phyloP scores from a whole-genome alignment of 139 green algal genomes.

The Volvox reticuliferus region DNA sequence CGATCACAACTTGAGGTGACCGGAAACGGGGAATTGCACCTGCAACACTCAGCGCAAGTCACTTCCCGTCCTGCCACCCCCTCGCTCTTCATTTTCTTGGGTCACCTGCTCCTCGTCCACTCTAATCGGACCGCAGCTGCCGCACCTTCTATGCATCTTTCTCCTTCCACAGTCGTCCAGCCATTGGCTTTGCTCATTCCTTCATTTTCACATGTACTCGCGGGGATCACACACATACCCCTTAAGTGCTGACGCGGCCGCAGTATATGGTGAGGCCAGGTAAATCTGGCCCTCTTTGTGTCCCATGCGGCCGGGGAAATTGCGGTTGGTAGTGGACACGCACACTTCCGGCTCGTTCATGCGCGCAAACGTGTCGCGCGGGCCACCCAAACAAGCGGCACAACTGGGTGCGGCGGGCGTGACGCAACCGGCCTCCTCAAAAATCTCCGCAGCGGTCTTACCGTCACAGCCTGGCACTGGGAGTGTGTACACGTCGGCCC shows the following conservation, averaged over 20 bases:
- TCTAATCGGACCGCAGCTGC: no score
- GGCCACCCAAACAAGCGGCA: conserved; percentile 94
- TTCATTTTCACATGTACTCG: conserved; percentile 77
- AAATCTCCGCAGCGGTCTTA: conserved; percentile 96
- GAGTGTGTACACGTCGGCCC: conserved; percentile 93
- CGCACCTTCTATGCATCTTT: no score
- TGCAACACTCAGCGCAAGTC: no score
- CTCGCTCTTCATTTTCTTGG: no score
- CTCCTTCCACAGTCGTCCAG: no score
- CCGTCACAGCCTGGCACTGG: conserved; percentile 93
- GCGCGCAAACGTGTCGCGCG: conserved; percentile 94
- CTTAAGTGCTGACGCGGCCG: conserved; percentile 89
- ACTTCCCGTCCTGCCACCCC: no score
- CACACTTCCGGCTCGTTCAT: conserved; percentile 97
- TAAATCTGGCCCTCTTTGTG: conserved; percentile 98
- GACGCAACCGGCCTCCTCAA: conserved; percentile 91
- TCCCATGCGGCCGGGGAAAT: conserved; percentile 98
- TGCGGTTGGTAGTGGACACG: conserved; percentile 97
- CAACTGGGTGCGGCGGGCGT: conserved; percentile 91
- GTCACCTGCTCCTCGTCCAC: no score
- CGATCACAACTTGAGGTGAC: no score
- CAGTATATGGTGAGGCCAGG: conserved; percentile 94
- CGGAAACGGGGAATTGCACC: no score
- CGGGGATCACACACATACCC: conserved; percentile 90
- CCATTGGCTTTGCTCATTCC: no score